Conservation (phyloP, 768 basidiomycete genomes). For the Agaricus sinodeliciosus region DNA sequence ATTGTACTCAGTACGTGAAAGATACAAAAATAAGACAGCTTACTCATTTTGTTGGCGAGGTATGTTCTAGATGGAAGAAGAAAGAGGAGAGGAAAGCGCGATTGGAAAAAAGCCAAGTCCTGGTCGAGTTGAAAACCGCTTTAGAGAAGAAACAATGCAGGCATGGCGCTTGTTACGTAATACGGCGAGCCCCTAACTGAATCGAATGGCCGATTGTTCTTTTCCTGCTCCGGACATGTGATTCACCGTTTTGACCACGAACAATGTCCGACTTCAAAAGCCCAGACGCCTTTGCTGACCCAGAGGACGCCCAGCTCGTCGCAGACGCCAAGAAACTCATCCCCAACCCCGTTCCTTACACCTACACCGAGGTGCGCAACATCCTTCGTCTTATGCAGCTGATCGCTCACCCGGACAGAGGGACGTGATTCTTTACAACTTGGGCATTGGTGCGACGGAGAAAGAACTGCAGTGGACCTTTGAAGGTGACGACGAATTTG, state of each 20-base stretch:
- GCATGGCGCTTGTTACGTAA: neutral
- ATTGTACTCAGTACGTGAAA: neutral
- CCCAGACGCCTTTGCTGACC: slow-evolving; percentile 54
- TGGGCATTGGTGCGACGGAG: slow-evolving; percentile 91
- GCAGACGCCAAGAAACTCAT: slow-evolving; percentile 68
- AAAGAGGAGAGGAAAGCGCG: neutral
- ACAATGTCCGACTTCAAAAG: slow-evolving; percentile 34
- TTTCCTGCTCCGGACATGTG: neutral
- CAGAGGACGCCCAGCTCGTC: slow-evolving; percentile 80
- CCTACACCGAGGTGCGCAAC: slow-evolving; percentile 58
- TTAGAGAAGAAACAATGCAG: neutral
- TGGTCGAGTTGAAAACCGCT: neutral
- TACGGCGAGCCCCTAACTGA: neutral
- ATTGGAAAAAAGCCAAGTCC: neutral
- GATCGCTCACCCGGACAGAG: slow-evolving; percentile 28
- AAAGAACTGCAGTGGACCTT: slow-evolving; percentile 89
- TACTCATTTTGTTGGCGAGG: too few relatives aligned
- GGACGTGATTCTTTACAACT: slow-evolving; percentile 91
- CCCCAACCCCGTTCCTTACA: slow-evolving; percentile 51
- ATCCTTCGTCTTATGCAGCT: neutral
- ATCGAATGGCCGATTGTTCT: too few relatives aligned
- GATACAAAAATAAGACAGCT: too few relatives aligned
- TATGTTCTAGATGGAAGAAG: too few relatives aligned
- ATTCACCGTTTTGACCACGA: neutral
- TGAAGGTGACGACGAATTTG: slow-evolving; percentile 84